These are phyloP conservation scores for Eucommia ulmoides DNA, from an alignment of 257 asterid species.

Conservation along the genomic window DNA sequence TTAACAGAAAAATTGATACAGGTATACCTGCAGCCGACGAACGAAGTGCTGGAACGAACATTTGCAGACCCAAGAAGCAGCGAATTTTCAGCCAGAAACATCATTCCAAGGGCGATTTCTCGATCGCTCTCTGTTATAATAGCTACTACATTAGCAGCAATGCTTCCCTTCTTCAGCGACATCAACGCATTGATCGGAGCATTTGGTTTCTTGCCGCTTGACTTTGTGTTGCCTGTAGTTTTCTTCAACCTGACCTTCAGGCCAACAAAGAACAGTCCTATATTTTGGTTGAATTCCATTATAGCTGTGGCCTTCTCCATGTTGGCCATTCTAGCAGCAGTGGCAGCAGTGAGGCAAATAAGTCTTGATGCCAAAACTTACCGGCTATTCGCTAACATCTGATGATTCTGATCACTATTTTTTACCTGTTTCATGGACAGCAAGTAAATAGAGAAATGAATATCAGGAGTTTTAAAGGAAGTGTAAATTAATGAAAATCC, in stretches of 20 bases:
- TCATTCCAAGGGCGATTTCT: slow-evolving; percentile 51
- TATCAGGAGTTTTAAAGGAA: no score
- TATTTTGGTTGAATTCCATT: slow-evolving; percentile 49
- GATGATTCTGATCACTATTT: no score
- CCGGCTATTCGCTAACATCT: slow-evolving; percentile 52
- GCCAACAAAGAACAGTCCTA: slow-evolving; percentile 39
- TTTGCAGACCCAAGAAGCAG: slow-evolving; percentile 48
- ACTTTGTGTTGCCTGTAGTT: slow-evolving; percentile 67
- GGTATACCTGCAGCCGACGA: slow-evolving; percentile 91
- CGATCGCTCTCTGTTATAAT: slow-evolving; percentile 51
- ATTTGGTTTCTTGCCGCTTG: slow-evolving; percentile 86
- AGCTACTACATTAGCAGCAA: slow-evolving; percentile 66
- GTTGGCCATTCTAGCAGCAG: slow-evolving; percentile 49
- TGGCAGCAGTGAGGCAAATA: slow-evolving; percentile 86
- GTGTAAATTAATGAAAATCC: no score
- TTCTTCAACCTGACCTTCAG: slow-evolving; percentile 80
- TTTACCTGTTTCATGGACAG: no score
- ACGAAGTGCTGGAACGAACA: slow-evolving; percentile 59
- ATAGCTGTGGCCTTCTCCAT: slow-evolving; percentile 50
- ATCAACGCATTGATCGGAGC: slow-evolving; percentile 73
- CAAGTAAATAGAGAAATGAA: no score
- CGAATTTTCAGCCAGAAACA: slow-evolving; percentile 56
- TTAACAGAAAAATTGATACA: slow-evolving; percentile 6
- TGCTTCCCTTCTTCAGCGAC: slow-evolving; percentile 92
- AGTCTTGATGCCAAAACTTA: slow-evolving; percentile 70